Evolutionary conservation across 495 filamentous ascomycete genomes (phyloP).

Genomic region (Penicillium salamii): DNA sequence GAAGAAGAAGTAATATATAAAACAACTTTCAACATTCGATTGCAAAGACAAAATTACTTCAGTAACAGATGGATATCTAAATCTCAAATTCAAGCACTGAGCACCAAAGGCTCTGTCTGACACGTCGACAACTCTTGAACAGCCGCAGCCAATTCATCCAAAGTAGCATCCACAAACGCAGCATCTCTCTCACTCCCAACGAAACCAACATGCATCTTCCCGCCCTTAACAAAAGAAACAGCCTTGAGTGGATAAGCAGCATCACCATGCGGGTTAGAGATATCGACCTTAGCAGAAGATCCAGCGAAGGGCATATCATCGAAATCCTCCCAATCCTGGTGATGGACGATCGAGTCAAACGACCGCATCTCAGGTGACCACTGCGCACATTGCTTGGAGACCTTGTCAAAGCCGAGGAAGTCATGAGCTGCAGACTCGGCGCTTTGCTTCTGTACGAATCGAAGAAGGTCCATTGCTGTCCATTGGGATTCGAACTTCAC

Average conservation of each 20-base stretch:
- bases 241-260: constrained; percentile 35
- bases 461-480: constrained; percentile 35
- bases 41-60: too few species aligned
- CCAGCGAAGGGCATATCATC: constrained; percentile 42
- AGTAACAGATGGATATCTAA: too few species aligned
- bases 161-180: constrained; percentile 22
- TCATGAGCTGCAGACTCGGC: constrained; percentile 28
- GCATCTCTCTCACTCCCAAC: constrained; percentile 32
- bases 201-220: constrained; percentile 33
- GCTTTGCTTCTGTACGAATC: constrained; percentile 31
- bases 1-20: too few species aligned
- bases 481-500: constrained; percentile 31
- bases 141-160: constrained; percentile 27
- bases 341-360: constrained; percentile 34
- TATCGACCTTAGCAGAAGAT: constrained; percentile 31
- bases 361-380: constrained; percentile 18
- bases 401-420: constrained; percentile 31
- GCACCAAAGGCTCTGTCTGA: constrained; percentile 3
- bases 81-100: constrained; percentile 3
- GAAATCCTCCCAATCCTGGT: constrained; percentile 38
- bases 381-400: constrained; percentile 22
- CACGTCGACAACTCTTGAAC: constrained; percentile 21
- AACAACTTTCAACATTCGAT: too few species aligned
- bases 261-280: constrained; percentile 38
- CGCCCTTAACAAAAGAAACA: constrained; percentile 35